Conservation (phyloP, 352 stramenopile genomes). For the Phytopythium delawarense region DNA sequence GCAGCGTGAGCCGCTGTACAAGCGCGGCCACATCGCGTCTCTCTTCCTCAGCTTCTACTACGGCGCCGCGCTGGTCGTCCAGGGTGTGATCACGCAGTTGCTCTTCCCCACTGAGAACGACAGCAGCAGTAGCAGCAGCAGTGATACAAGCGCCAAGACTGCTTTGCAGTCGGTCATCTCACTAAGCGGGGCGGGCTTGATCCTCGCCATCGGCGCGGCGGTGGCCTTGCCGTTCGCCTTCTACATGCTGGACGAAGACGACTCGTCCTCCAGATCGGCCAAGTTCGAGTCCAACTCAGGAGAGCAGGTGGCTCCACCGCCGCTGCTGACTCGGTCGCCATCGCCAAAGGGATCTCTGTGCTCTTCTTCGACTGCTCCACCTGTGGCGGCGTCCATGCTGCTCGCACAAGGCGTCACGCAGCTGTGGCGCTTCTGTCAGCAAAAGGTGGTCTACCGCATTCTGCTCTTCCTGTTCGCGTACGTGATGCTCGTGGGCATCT, state of each 20-base stretch:
- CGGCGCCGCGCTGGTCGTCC: conserved; percentile 16
- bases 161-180: conserved; percentile 18
- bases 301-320: neutral
- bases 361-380: neutral
- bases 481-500: conserved; percentile 31
- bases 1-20: conserved; percentile 41
- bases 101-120: conserved; percentile 17
- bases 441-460: conserved; percentile 49
- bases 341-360: neutral
- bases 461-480: conserved; percentile 43
- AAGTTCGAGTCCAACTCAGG: conserved; percentile 10
- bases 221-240: conserved; percentile 30
- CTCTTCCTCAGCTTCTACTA: conserved; percentile 45
- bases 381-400: conserved; percentile 5
- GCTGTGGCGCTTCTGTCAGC: conserved; percentile 47
- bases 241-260: conserved; percentile 37
- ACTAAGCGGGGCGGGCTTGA: conserved; percentile 13
- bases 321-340: neutral
- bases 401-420: conserved; percentile 25
- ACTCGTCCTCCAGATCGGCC: conserved; percentile 3
- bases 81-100: conserved; percentile 23
- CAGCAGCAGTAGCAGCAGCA: conserved; percentile 5
- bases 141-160: neutral
- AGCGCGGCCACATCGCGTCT: conserved; percentile 41
- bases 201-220: conserved; percentile 15